A percentile compares a stretch with the other conserved stretches of the same genome.
These are phyloP conservation scores for Remersonia thermophila DNA, from an alignment of 2,329 filamentous ascomycete species.

Conservation along the genomic window DNA sequence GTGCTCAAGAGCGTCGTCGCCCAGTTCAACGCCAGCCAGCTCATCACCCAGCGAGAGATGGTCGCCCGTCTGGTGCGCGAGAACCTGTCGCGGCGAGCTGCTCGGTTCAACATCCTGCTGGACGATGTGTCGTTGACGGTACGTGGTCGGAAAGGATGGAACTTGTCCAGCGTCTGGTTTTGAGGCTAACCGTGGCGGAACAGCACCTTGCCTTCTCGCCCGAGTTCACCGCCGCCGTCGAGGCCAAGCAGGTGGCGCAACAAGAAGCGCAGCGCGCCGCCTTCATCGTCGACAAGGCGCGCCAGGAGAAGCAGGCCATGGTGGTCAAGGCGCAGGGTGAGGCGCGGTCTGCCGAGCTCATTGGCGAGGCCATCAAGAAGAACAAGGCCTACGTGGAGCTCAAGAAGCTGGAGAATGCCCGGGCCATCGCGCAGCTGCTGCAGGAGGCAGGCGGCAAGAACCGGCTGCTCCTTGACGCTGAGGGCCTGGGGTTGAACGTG, in stretches of 20 bases:
- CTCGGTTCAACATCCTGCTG: conserved; percentile 91
- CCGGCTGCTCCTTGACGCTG: conserved; percentile 83
- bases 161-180: no score
- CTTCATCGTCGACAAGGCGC: conserved; percentile 96
- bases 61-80: conserved; percentile 85
- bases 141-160: conserved; percentile 25
- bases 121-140: conserved; percentile 96
- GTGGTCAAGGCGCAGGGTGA: conserved; percentile 98
- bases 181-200: no score
- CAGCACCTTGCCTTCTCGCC: conserved; percentile 62
- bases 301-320: conserved; percentile 98
- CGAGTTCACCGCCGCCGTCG: conserved; percentile 61
- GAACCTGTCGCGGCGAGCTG: conserved; percentile 80
- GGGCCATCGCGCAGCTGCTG: conserved; percentile 73
- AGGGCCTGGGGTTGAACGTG: conserved; percentile 86
- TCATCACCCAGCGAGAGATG: conserved; percentile 98
- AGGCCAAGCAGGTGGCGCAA: conserved; percentile 63
- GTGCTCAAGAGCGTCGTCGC: conserved; percentile 97
- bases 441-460: conserved; percentile 81
- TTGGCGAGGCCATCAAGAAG: conserved; percentile 99
- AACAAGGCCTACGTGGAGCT: conserved; percentile 92
- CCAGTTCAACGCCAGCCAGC: conserved; percentile 95
- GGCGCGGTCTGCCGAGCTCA: conserved; percentile 91
- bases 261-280: conserved; percentile 96
- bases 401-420: conserved; percentile 94